Percentiles rank a stretch among this genome's conserved stretches.
phyloP scores from a whole-genome alignment of 495 filamentous ascomycete species.

The Neurospora cerealis region DNA sequence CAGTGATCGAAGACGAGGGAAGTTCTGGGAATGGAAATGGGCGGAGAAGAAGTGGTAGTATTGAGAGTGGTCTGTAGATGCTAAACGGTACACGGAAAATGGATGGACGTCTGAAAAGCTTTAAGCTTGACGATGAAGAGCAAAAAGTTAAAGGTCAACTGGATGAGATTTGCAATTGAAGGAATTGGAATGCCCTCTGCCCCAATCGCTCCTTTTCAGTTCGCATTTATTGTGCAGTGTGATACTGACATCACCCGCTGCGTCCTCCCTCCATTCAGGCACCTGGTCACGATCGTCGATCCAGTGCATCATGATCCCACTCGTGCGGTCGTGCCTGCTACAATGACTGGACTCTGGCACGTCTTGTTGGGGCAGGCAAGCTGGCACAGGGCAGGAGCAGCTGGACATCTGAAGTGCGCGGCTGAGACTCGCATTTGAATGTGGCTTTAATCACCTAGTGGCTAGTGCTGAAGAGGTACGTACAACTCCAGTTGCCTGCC shows the following conservation, averaged over 20 bases:
- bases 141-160: not conserved
- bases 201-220: not conserved
- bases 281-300: not conserved
- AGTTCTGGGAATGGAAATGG: not conserved
- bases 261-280: not conserved
- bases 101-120: not conserved
- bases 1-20: not conserved
- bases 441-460: not conserved
- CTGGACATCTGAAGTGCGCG: not conserved
- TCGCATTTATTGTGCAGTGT: not conserved
- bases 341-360: not conserved
- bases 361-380: not conserved
- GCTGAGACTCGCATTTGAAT: not conserved
- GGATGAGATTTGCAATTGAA: not conserved
- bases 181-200: not conserved
- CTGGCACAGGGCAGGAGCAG: no score
- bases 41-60: not conserved
- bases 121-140: not conserved
- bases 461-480: not conserved
- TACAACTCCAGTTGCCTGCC: not conserved
- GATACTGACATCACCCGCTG: not conserved
- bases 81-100: not conserved
- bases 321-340: not conserved
- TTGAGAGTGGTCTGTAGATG: not conserved
- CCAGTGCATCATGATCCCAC: not conserved